phyloP scores from a whole-genome alignment of 345 rosid genomes.

The Microcos paniculata region DNA sequence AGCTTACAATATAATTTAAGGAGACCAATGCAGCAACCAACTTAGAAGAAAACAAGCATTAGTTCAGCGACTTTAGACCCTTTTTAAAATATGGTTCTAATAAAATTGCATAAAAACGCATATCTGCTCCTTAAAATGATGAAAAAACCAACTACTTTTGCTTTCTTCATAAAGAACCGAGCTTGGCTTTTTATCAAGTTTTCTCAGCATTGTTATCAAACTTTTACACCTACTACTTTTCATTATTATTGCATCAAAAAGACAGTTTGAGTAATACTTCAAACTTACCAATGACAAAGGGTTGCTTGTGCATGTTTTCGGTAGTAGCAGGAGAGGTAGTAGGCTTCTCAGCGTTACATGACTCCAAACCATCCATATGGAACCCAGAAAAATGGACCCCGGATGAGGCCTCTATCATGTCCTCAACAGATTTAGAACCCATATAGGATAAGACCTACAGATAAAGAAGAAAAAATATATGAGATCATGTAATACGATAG shows the following conservation, averaged over 20 bases:
- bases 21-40: not conserved
- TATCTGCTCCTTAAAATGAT: not conserved
- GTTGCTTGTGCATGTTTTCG: slow-evolving; percentile 66
- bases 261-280: not conserved
- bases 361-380: slow-evolving; percentile 67
- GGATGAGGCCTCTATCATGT: slow-evolving; percentile 85
- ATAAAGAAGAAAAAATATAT: not conserved
- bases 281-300: slow-evolving; percentile 85
- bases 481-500: slow-evolving; percentile 2
- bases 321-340: slow-evolving; percentile 49
- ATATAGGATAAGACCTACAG: slow-evolving; percentile 35
- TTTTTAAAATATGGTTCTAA: not conserved
- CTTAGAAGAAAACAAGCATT: not conserved
- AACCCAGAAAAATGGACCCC: slow-evolving; percentile 88
- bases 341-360: slow-evolving; percentile 34
- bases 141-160: too few relatives aligned
- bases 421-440: slow-evolving; percentile 72
- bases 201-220: not conserved
- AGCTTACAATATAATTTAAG: not conserved
- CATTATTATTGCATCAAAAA: not conserved
- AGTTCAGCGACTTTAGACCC: not conserved
- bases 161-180: not conserved
- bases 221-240: not conserved
- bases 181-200: not conserved
- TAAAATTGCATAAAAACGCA: not conserved